A percentile compares a stretch with the other conserved stretches of the same genome.
phyloP scores from a whole-genome alignment of 352 stramenopile species.

The Pythium folliculosum region DNA sequence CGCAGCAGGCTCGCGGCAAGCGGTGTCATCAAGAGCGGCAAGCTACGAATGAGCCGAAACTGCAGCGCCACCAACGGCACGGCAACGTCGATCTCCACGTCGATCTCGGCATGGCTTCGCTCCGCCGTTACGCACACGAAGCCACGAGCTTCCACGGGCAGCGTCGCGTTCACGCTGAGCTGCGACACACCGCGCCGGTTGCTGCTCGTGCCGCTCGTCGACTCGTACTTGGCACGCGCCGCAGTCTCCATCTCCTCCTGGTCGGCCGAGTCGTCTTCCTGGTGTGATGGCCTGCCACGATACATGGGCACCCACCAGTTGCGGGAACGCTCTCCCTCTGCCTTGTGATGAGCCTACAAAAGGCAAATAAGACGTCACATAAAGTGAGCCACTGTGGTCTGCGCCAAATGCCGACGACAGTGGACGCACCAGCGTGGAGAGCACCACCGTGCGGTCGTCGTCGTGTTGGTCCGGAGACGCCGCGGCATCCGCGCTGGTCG shows the following conservation, averaged over 20 bases:
- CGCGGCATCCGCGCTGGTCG: background rate
- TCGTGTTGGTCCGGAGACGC: background rate
- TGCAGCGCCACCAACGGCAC: constrained; percentile 42
- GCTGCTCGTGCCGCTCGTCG: constrained; percentile 6
- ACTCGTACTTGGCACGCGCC: constrained; percentile 6
- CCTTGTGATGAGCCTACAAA: constrained; percentile 17
- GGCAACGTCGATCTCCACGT: constrained; percentile 35
- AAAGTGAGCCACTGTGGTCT: background rate
- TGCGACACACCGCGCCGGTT: background rate
- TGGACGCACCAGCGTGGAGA: constrained; percentile 15
- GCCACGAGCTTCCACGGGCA: constrained; percentile 8
- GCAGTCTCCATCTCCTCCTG: background rate
- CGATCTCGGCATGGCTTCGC: constrained; percentile 23
- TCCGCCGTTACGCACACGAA: constrained; percentile 8
- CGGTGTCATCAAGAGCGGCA: constrained; percentile 78
- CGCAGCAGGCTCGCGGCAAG: constrained; percentile 60
- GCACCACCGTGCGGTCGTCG: background rate
- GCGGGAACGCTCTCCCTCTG: background rate
- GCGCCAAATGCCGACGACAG: background rate
- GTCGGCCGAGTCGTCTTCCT: constrained; percentile 1
- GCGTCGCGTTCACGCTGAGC: too few relatives aligned
- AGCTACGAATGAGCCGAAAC: constrained; percentile 62
- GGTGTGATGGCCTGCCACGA: background rate
- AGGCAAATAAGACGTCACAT: too few relatives aligned
- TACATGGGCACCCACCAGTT: constrained; percentile 1